phyloP scores from a whole-genome alignment of 169 alveolate species.

The Babesia bigemina region DNA sequence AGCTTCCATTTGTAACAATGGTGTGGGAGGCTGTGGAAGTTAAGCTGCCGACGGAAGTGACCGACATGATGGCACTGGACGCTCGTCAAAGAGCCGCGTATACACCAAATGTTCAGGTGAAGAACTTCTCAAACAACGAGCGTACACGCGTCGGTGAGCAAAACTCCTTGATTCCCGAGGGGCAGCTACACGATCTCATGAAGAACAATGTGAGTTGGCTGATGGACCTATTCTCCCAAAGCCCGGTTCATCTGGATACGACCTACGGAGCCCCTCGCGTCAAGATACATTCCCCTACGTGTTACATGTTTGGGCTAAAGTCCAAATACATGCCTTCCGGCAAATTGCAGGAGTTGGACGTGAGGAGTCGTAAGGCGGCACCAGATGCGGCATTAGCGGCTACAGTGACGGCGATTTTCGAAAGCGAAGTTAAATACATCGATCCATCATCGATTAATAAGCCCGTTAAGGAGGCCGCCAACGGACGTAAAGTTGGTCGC shows the following conservation, averaged over 20 bases:
- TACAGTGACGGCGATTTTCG: neutral
- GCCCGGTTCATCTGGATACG: conserved; percentile 6
- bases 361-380: neutral
- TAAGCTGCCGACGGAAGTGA: conserved; percentile 34
- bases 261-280: conserved; percentile 32
- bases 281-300: conserved; percentile 8
- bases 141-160: conserved; percentile 7
- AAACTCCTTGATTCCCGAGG: conserved; percentile 8
- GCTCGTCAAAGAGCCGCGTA: neutral
- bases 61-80: neutral
- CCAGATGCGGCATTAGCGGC: neutral
- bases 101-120: conserved; percentile 2
- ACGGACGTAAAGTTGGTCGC: no score
- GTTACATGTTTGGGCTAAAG: conserved; percentile 44
- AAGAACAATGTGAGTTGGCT: conserved; percentile 39
- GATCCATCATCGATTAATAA: no score
- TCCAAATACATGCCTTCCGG: conserved; percentile 11
- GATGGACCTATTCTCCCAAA: conserved; percentile 22
- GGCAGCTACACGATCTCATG: conserved; percentile 45
- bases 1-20: neutral
- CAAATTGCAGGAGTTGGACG: neutral
- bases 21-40: conserved; percentile 32
- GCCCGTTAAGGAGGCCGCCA: no score
- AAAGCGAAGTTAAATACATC: neutral
- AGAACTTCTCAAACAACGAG: neutral